These are phyloP conservation scores for Hygrocybe punicea DNA, from an alignment of 768 basidiomycete species.

Conservation along the genomic window DNA sequence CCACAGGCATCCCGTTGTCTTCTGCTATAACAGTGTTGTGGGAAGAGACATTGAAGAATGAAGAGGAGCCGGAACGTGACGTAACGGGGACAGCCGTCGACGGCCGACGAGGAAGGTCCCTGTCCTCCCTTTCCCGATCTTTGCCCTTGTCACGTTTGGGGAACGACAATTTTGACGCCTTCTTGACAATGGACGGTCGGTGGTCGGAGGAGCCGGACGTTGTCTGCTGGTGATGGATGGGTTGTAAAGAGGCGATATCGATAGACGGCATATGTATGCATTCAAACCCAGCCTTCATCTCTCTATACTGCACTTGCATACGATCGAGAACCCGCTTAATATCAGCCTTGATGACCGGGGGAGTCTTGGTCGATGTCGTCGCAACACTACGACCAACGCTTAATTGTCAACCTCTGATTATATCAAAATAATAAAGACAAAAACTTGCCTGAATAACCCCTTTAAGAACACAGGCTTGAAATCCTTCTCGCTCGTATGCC, in stretches of 20 bases:
- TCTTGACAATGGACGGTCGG: conserved; percentile 60
- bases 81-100: conserved; percentile 50
- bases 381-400: conserved; percentile 59
- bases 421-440: conserved; percentile 20
- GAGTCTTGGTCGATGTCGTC: conserved; percentile 90
- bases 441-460: conserved; percentile 95
- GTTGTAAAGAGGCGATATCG: conserved; percentile 73
- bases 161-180: conserved; percentile 78
- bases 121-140: conserved; percentile 46
- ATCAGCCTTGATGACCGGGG: conserved; percentile 75
- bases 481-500: conserved; percentile 59
- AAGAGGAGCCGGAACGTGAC: conserved; percentile 76
- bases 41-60: conserved; percentile 81
- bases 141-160: conserved; percentile 55
- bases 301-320: conserved; percentile 93
- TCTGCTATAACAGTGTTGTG: conserved; percentile 25
- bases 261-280: conserved; percentile 95
- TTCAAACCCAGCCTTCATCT: conserved; percentile 88
- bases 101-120: conserved; percentile 36
- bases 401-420: conserved; percentile 4
- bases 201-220: conserved; percentile 54
- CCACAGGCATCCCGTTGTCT: background rate
- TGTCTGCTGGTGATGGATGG: conserved; percentile 36
- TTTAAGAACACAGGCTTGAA: conserved; percentile 95
- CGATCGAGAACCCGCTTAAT: conserved; percentile 84